Conservation (phyloP, 306 rosid species). For the Citrullus mucosospermus region DNA sequence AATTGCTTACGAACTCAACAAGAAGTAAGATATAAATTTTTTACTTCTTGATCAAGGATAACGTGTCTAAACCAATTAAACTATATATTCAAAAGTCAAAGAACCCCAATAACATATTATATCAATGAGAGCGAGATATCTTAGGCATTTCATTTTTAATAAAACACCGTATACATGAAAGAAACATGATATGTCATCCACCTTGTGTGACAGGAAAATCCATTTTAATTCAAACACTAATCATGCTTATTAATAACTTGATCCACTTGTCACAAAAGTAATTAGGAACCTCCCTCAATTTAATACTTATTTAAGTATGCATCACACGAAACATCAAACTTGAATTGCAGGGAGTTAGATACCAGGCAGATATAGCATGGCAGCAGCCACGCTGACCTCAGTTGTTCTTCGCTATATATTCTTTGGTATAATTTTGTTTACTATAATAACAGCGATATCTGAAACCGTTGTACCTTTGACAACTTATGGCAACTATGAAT, state of each 20-base stretch:
- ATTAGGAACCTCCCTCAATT: too few relatives aligned
- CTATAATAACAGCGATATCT: slow-evolving; percentile 11
- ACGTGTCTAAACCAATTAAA: too few relatives aligned
- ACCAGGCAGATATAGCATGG: slow-evolving; percentile 14
- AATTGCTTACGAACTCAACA: too few relatives aligned
- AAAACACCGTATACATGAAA: slow-evolving; percentile 22
- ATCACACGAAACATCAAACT: not conserved
- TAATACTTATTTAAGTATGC: not conserved
- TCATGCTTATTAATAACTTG: not conserved
- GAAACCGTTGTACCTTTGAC: not conserved
- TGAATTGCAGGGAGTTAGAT: not conserved
- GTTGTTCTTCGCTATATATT: slow-evolving; percentile 4
- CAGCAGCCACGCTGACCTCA: not conserved
- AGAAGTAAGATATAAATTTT: too few relatives aligned
- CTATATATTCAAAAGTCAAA: too few relatives aligned
- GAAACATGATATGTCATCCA: slow-evolving; percentile 31
- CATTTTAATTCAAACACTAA: slow-evolving; percentile 9
- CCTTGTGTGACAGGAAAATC: slow-evolving; percentile 14
- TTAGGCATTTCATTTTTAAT: not conserved
- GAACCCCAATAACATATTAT: too few relatives aligned
- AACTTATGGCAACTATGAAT: not conserved
- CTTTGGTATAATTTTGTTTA: slow-evolving; percentile 10
- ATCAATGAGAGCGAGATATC: too few relatives aligned
- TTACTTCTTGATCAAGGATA: too few relatives aligned
- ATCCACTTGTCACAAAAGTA: not conserved